These are phyloP conservation scores for Acaromyces ingoldii DNA, from an alignment of 1,284 basidiomycete genomes.

Conservation along the genomic window DNA sequence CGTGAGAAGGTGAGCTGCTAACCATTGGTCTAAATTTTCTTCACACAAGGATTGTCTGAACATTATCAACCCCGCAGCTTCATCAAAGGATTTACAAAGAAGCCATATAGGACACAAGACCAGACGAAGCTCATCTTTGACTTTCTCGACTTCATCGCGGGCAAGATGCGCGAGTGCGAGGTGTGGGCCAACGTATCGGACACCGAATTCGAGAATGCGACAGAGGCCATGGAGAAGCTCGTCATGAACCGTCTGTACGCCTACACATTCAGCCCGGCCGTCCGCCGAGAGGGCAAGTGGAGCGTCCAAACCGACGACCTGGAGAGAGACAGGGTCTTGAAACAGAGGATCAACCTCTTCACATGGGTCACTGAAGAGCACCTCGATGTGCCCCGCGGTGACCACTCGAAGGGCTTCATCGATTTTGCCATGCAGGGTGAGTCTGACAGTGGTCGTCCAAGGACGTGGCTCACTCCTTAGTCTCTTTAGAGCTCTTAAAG, in stretches of 20 bases:
- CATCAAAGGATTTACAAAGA: conserved; percentile 49
- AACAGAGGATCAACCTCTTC: conserved; percentile 86
- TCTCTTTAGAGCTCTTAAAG: conserved; percentile 64
- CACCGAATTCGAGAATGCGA: conserved; percentile 87
- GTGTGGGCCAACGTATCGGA: conserved; percentile 55
- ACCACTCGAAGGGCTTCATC: conserved; percentile 67
- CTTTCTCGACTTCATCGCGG: conserved; percentile 49
- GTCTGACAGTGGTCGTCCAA: conserved; percentile 28
- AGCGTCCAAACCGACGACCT: conserved; percentile 75
- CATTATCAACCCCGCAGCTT: conserved; percentile 22
- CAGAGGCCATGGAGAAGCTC: conserved; percentile 98
- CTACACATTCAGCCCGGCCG: conserved; percentile 46
- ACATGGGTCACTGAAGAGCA: conserved; percentile 84
- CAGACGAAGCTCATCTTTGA: conserved; percentile 51
- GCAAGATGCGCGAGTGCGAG: conserved; percentile 39
- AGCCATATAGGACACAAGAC: conserved; percentile 46
- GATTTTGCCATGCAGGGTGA: conserved; percentile 86
- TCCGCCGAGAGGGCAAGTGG: conserved; percentile 45
- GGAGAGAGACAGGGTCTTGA: conserved; percentile 82
- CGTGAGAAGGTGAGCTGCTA: conserved; percentile 21
- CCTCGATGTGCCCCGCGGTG: conserved; percentile 60
- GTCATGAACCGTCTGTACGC: conserved; percentile 93
- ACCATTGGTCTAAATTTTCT: not conserved
- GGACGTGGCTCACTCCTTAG: not conserved
- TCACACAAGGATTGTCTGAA: not conserved